A percentile compares a stretch with the other conserved stretches of the same genome.
phyloP scores from a whole-genome alignment of 2,329 filamentous ascomycete species.

The Fusarium sp. region DNA sequence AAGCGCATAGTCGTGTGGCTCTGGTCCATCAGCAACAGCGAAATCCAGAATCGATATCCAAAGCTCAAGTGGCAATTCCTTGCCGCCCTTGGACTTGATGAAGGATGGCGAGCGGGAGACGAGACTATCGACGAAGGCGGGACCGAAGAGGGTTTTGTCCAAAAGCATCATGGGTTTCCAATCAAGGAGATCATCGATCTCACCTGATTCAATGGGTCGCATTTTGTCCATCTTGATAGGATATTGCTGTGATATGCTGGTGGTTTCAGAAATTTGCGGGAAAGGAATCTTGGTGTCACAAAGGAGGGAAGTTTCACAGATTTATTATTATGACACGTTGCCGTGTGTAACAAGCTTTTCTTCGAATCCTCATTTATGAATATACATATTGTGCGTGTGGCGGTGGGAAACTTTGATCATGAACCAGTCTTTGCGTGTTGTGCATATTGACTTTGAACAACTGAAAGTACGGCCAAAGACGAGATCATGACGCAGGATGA shows the following conservation, averaged over 20 bases:
- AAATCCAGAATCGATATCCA: slow-evolving; percentile 3
- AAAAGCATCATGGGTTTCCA: slow-evolving; percentile 8
- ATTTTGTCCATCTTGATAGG: not conserved
- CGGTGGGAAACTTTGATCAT: not conserved
- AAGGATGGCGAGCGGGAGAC: not conserved
- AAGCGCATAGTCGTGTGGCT: not conserved
- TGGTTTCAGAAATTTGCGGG: not conserved
- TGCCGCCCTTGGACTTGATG: not conserved
- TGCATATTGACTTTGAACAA: not conserved
- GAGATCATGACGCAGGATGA: no score
- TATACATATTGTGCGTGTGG: not conserved
- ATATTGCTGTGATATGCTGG: not conserved
- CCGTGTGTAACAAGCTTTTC: not conserved
- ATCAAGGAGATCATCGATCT: not conserved
- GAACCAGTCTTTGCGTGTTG: not conserved
- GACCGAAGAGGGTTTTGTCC: not conserved
- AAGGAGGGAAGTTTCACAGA: not conserved
- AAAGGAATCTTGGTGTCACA: not conserved
- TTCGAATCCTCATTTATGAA: no score
- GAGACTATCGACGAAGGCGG: not conserved
- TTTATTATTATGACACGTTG: not conserved
- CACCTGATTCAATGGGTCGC: not conserved
- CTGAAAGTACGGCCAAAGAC: not conserved
- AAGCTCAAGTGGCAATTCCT: slow-evolving; percentile 1
- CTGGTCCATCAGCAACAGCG: fast-evolving